These are phyloP conservation scores for Verticillium klebahnii DNA, from an alignment of 2,329 filamentous ascomycete genomes.

Conservation along the genomic window DNA sequence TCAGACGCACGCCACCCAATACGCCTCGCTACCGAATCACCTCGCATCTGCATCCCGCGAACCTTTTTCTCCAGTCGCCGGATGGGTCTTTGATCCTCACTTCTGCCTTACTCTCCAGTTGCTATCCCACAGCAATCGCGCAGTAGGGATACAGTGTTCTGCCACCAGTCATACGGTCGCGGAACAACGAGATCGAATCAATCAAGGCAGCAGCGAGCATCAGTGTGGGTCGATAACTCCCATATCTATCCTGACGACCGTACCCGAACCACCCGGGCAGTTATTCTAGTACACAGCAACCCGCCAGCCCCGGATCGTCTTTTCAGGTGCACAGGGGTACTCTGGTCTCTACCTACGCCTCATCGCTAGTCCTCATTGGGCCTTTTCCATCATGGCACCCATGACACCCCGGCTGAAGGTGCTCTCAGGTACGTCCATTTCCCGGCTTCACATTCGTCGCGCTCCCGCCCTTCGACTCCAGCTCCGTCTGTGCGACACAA, in stretches of 20 bases:
- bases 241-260: background rate
- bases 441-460: conserved; percentile 3
- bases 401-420: conserved; percentile 55
- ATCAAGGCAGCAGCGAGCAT: background rate
- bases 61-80: background rate
- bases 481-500: conserved; percentile 1
- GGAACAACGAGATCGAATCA: background rate
- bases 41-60: background rate
- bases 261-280: background rate
- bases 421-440: conserved; percentile 50
- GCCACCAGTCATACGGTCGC: background rate
- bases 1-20: background rate
- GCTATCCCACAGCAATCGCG: background rate
- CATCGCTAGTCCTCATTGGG: conserved; percentile 32
- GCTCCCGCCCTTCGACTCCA: conserved; percentile 2
- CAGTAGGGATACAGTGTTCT: background rate
- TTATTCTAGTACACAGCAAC: background rate
- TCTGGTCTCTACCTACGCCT: conserved; percentile 21
- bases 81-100: background rate
- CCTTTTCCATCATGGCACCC: conserved; percentile 49
- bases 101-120: background rate
- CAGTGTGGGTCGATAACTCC: background rate
- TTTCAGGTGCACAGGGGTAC: conserved; percentile 1
- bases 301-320: background rate
- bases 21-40: background rate